These are phyloP conservation scores for Vigna reflexopilosa DNA, from an alignment of 306 rosid genomes.

Conservation along the genomic window DNA sequence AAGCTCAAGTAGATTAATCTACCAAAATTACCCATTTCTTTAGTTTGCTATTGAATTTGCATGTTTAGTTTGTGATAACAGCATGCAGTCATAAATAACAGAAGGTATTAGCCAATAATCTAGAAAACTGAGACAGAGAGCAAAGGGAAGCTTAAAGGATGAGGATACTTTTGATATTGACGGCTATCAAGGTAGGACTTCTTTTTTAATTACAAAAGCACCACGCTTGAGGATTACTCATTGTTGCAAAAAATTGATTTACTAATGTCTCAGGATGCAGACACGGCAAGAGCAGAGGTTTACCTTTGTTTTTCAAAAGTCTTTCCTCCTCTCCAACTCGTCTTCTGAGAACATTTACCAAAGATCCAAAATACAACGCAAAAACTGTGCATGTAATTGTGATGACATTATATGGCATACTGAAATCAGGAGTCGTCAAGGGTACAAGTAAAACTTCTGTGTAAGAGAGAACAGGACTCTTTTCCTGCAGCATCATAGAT, in stretches of 20 bases:
- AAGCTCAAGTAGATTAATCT: not conserved
- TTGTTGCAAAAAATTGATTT: conserved; percentile 8
- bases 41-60: not conserved
- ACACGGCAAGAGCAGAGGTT: conserved; percentile 18
- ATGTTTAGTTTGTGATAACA: conserved; percentile 2
- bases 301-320: conserved; percentile 69
- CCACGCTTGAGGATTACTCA: not conserved
- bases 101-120: conserved; percentile 2
- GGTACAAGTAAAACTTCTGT: conserved; percentile 93
- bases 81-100: not conserved
- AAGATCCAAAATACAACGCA: conserved; percentile 90
- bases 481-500: conserved; percentile 62
- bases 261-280: conserved; percentile 7
- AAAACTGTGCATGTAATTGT: conserved; percentile 91
- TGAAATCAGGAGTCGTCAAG: conserved; percentile 94
- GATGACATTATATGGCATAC: conserved; percentile 97
- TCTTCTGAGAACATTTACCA: conserved; percentile 83
- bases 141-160: not conserved
- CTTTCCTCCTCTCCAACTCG: conserved; percentile 91
- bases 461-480: conserved; percentile 70
- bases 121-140: conserved; percentile 6
- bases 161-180: not conserved
- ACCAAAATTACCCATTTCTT: not conserved
- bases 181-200: not conserved
- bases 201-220: not conserved